Evolutionary conservation across 352 stramenopile genomes (phyloP).

Genomic region (Nannochloropsis limnetica): DNA sequence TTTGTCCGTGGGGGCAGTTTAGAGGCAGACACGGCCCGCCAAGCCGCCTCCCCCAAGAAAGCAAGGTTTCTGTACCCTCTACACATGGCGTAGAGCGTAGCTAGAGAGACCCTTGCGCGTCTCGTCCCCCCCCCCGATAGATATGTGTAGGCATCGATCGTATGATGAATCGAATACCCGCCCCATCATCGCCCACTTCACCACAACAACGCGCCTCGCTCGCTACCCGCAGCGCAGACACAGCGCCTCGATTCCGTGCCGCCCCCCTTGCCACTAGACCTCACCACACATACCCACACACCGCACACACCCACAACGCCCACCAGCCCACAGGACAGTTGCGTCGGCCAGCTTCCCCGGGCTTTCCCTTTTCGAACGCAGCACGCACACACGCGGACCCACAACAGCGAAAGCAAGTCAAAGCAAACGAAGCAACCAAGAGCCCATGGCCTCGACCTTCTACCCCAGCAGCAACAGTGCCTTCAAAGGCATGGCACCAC

Average conservation of each 20-base stretch:
- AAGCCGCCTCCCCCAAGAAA: no score
- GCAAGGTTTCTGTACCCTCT: no score
- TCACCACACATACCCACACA: neutral
- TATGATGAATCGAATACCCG: no score
- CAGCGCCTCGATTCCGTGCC: neutral
- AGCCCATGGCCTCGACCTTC: neutral
- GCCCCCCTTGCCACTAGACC: neutral
- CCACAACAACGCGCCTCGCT: no score
- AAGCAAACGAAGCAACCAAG: neutral
- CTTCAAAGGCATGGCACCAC: conserved; percentile 11
- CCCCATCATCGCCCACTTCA: neutral
- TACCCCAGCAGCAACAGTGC: neutral
- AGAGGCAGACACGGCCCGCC: no score
- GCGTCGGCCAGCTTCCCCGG: no score
- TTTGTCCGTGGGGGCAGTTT: no score
- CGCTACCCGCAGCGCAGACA: neutral
- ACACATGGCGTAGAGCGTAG: no score
- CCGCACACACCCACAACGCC: neutral
- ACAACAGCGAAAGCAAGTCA: no score
- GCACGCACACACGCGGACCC: neutral
- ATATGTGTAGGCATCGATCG: no score
- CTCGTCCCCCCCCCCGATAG: no score
- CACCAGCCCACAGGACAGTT: neutral
- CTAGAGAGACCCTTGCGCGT: no score
- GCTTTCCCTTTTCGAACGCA: neutral